Conservation (phyloP, 2,329 filamentous ascomycete species). For the Hypoxylon sp. region DNA sequence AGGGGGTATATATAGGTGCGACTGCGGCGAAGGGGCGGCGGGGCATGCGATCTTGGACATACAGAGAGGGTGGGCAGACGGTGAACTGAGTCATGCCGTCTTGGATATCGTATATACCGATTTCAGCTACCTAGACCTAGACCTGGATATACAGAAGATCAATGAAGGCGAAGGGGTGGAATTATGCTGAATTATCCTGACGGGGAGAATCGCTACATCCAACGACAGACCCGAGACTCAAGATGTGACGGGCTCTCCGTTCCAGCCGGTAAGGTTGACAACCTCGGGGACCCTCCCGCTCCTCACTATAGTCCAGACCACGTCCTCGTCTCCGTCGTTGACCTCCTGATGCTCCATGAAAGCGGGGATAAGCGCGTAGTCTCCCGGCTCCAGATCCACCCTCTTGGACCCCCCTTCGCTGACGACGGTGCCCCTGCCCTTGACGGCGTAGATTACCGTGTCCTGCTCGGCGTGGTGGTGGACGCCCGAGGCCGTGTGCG, state of each 20-base stretch:
- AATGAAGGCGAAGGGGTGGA: constrained; percentile 30
- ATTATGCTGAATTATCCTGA: constrained; percentile 2
- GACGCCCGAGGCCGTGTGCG: constrained; percentile 55
- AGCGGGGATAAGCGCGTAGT: constrained; percentile 63
- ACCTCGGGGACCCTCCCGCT: constrained; percentile 57
- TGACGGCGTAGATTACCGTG: constrained; percentile 60
- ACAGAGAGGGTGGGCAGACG: constrained; percentile 1
- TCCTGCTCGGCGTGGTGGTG: constrained; percentile 64
- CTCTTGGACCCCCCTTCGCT: constrained; percentile 56
- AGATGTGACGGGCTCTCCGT: constrained; percentile 39
- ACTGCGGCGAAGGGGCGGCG: neutral
- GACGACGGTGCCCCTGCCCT: constrained; percentile 58
- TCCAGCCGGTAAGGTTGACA: constrained; percentile 58
- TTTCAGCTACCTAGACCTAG: too few species aligned
- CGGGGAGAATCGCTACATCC: too few species aligned
- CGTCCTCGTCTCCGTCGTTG: constrained; percentile 61
- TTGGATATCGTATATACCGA: constrained; percentile 24
- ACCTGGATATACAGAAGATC: constrained; percentile 33
- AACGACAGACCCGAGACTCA: constrained; percentile 4
- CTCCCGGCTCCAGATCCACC: constrained; percentile 57
- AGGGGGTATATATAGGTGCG: neutral
- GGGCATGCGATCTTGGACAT: neutral
- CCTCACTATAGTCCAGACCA: constrained; percentile 61
- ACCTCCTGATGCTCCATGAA: constrained; percentile 63
- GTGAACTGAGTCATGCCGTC: constrained; percentile 4